A percentile compares a stretch with the other conserved stretches of the same genome.
Conservation (phyloP, 2,329 filamentous ascomycete genomes). For the Talaromyces sp. region DNA sequence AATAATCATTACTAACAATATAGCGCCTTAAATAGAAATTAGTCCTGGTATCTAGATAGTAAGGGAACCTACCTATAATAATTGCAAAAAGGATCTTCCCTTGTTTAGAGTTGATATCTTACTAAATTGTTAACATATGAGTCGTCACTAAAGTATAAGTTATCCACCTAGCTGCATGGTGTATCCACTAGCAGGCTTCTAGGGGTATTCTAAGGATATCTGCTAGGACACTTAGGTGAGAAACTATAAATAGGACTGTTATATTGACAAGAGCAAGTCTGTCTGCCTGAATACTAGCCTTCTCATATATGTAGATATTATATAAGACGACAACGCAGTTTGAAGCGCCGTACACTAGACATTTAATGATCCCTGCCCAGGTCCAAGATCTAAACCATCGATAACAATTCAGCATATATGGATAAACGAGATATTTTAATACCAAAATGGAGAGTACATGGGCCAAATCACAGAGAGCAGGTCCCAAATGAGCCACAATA, state of each 20-base stretch:
- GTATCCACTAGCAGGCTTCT: slow-evolving; percentile 19
- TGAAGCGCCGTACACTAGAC: background rate
- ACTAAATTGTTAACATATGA: slow-evolving; percentile 15
- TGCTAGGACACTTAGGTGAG: slow-evolving; percentile 22
- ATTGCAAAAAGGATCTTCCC: slow-evolving; percentile 9
- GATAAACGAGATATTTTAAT: slow-evolving; percentile 19
- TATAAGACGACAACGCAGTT: background rate
- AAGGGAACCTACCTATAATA: background rate
- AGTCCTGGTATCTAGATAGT: background rate
- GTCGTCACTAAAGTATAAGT: slow-evolving; percentile 20
- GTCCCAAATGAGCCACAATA: background rate
- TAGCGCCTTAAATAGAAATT: slow-evolving; percentile 19
- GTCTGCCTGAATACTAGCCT: slow-evolving; percentile 12
- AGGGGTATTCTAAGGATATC: slow-evolving; percentile 21
- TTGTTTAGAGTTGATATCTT: background rate
- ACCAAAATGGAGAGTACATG: background rate
- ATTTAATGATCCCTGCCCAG: slow-evolving; percentile 17
- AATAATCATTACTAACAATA: slow-evolving; percentile 20
- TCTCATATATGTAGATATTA: background rate
- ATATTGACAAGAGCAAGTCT: slow-evolving; percentile 24
- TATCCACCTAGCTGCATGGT: slow-evolving; percentile 24
- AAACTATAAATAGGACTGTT: slow-evolving; percentile 21
- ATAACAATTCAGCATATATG: slow-evolving; percentile 21
- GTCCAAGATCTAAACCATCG: slow-evolving; percentile 21
- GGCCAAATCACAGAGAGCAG: background rate